phyloP scores from a whole-genome alignment of 2,329 filamentous ascomycete genomes.

The Alternaria consortialis region DNA sequence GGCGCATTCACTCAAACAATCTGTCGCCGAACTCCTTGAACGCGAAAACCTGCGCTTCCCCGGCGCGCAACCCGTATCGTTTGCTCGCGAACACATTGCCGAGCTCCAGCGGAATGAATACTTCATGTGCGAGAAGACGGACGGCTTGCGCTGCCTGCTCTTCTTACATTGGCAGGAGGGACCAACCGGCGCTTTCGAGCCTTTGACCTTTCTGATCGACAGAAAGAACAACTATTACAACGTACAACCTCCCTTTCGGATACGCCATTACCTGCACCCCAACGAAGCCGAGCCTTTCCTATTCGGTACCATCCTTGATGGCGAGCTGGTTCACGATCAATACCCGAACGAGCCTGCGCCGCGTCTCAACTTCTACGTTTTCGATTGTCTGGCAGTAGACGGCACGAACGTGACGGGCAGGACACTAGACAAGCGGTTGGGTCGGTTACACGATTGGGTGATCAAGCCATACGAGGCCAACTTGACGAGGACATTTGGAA shows the following conservation, averaged over 20 bases:
- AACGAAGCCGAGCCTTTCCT: constrained; percentile 71
- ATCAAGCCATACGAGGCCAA: constrained; percentile 74
- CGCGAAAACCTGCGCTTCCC: constrained; percentile 77
- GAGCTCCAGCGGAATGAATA: constrained; percentile 87
- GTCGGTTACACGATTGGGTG: constrained; percentile 81
- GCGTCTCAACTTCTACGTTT: constrained; percentile 82
- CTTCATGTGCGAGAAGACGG: constrained; percentile 98
- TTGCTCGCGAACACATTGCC: constrained; percentile 80
- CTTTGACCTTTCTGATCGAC: constrained; percentile 89
- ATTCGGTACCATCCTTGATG: constrained; percentile 83
- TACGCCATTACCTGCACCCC: constrained; percentile 73
- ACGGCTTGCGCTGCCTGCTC: constrained; percentile 93
- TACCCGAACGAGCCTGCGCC: constrained; percentile 70
- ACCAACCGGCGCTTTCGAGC: constrained; percentile 25
- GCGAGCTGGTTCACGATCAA: constrained; percentile 90
- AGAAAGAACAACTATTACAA: constrained; percentile 98
- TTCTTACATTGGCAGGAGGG: constrained; percentile 77
- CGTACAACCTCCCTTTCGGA: constrained; percentile 77
- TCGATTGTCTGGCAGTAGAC: constrained; percentile 89
- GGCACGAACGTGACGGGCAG: constrained; percentile 77
- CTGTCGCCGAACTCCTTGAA: constrained; percentile 79
- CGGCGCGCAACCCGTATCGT: constrained; percentile 93
- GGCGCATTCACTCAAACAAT: constrained; percentile 67
- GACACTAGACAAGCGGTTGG: constrained; percentile 87
- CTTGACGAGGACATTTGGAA: constrained; percentile 51